Conservation (phyloP, 2,329 filamentous ascomycete species). For the Pseudogymnoascus sp. region DNA sequence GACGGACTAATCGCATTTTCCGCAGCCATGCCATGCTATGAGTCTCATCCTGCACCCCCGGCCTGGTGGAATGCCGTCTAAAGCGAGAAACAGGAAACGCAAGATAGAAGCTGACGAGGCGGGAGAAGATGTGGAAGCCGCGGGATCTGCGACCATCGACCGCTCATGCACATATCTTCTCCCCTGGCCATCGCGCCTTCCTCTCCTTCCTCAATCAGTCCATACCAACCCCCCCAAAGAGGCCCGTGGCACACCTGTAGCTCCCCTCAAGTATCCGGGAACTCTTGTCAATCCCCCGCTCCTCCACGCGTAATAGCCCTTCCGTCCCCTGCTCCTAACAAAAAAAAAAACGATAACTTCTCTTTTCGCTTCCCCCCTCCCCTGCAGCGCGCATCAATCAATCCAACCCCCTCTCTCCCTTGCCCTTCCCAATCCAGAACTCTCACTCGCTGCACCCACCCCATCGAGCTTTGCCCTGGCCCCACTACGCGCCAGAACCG, state of each 20-base stretch:
- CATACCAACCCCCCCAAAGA: neutral
- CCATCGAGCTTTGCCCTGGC: neutral
- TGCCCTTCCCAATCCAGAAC: neutral
- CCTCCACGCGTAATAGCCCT: neutral
- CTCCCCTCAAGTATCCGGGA: neutral
- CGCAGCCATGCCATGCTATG: neutral
- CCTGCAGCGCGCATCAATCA: constrained; percentile 7
- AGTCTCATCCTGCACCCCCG: neutral
- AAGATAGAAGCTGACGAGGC: neutral
- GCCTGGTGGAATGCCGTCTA: neutral
- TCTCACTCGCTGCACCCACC: neutral
- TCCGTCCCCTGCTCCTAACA: neutral
- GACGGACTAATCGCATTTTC: constrained; percentile 3
- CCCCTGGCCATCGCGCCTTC: neutral
- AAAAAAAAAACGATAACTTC: neutral
- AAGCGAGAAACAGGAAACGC: neutral
- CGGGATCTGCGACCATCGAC: constrained; percentile 3
- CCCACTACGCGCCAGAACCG: constrained; percentile 1
- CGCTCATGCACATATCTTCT: neutral
- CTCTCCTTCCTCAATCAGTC: neutral
- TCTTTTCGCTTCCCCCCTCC: neutral
- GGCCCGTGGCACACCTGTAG: neutral
- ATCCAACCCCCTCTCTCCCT: neutral
- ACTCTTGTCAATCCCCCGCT: neutral
- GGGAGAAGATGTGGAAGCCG: constrained; percentile 4